Evolutionary conservation across 2,329 filamentous ascomycete genomes (phyloP).

Genomic region (Blastomyces emzantsi): DNA sequence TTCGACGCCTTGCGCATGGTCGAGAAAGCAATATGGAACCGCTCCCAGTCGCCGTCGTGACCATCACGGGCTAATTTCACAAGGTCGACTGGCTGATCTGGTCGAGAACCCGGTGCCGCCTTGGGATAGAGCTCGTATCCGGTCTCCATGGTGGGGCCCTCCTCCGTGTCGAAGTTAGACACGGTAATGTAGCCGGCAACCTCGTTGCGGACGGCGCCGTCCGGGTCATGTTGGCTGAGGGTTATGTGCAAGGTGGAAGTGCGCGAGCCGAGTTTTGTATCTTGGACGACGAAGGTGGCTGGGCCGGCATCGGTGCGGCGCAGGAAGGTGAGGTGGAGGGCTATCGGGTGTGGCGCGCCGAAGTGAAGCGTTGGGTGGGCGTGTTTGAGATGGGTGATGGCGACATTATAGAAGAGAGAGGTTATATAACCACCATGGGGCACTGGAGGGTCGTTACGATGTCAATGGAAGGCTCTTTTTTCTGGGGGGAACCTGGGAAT

Average conservation of each 20-base stretch:
- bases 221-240: conserved; percentile 37
- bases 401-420: conserved; percentile 52
- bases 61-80: conserved; percentile 37
- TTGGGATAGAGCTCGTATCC: conserved; percentile 44
- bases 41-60: conserved; percentile 39
- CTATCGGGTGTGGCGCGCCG: conserved; percentile 49
- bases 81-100: conserved; percentile 14
- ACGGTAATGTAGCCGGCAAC: conserved; percentile 58
- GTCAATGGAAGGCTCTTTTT: too few species aligned
- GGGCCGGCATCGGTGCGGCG: conserved; percentile 52
- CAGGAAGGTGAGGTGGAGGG: conserved; percentile 57
- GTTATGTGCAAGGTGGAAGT: conserved; percentile 56
- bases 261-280: conserved; percentile 56
- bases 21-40: conserved; percentile 24
- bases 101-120: conserved; percentile 28
- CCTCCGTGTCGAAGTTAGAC: conserved; percentile 51
- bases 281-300: conserved; percentile 49
- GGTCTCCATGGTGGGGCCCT: conserved; percentile 49
- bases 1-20: conserved; percentile 41
- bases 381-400: conserved; percentile 51
- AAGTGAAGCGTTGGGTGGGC: conserved; percentile 45
- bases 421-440: conserved; percentile 64
- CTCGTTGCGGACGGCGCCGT: conserved; percentile 43
- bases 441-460: conserved; percentile 37
- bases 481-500: too few species aligned